phyloP scores from a whole-genome alignment of 345 rosid species.

The Sonneratia caseolaris region DNA sequence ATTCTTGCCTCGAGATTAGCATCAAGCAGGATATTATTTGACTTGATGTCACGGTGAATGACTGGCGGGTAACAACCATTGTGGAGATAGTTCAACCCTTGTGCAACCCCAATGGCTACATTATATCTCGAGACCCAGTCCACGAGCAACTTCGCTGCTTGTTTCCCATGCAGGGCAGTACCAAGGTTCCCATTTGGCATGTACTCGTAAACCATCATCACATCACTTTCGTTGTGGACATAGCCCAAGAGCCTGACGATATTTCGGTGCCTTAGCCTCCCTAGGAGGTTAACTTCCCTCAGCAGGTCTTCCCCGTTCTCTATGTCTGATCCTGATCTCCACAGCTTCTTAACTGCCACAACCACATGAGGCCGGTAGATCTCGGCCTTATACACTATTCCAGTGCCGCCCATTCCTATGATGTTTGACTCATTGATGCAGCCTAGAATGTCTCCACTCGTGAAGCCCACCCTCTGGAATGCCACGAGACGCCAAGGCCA shows the following conservation, averaged over 20 bases:
- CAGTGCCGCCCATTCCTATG: slow-evolving; percentile 89
- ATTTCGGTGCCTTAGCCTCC: slow-evolving; percentile 74
- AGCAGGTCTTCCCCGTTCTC: slow-evolving; percentile 59
- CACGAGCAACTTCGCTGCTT: slow-evolving; percentile 49
- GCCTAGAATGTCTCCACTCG: slow-evolving; percentile 55
- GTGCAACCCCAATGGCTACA: slow-evolving; percentile 80
- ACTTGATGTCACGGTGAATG: slow-evolving; percentile 90
- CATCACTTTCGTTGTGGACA: slow-evolving; percentile 68
- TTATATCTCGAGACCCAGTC: slow-evolving; percentile 89
- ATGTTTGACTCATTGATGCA: slow-evolving; percentile 74
- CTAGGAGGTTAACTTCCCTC: slow-evolving; percentile 64
- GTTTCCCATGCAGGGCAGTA: slow-evolving; percentile 60
- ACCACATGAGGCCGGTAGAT: slow-evolving; percentile 42
- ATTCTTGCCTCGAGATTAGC: slow-evolving; percentile 65
- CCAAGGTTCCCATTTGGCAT: slow-evolving; percentile 88
- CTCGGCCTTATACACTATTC: slow-evolving; percentile 87
- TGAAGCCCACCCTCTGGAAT: slow-evolving; percentile 69
- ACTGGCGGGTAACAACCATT: slow-evolving; percentile 72
- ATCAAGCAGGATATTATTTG: slow-evolving; percentile 73
- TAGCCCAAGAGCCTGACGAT: slow-evolving; percentile 70
- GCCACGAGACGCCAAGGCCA: slow-evolving; percentile 95
- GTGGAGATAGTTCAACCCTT: slow-evolving; percentile 79
- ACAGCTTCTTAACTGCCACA: slow-evolving; percentile 85
- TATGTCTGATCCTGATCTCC: slow-evolving; percentile 52
- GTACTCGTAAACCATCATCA: slow-evolving; percentile 67